Evolutionary conservation across 352 stramenopile genomes (phyloP), one percentile per base, ranked within the genome.

Genomic region (Blastocystis sp.): DNA sequence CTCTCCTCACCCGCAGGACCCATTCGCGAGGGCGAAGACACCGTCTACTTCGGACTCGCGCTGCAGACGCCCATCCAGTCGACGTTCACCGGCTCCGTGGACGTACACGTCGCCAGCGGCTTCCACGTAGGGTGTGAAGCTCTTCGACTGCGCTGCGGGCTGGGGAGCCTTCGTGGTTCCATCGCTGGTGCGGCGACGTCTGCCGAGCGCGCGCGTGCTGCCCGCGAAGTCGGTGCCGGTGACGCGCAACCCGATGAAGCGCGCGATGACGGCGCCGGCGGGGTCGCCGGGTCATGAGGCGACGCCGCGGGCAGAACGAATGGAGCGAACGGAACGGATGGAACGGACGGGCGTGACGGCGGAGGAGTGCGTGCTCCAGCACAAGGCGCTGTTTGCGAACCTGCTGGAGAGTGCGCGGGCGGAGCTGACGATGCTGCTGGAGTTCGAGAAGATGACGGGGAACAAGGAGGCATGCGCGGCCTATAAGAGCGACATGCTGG

Each of bases 291-390:
- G 21, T 24, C 27, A 36, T 14, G 18, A 16, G 53, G 9, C 36
- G 46, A n/a, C 24, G 0, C 32, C 8, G 6, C 21, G 7, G 57
- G 24, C 21, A 38, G 3, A 11, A 11, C 3, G 51, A 59, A 27
- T 3, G 11, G 57, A 67, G 24, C 18, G 24, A 67, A 21, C 54
- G 8, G 54, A 64, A 44, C n/a, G 4, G 4, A 16, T 32, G 63
- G 24, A 7, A 32, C 44, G 40, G 40, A 4, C 16, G 6, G 36
- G 61, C 24, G 9, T 29, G 3, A 63, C 69, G 49, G 27, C 63
- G 48, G 69, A 63, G 16, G 69, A 81, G 34, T 81, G 69, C 40
- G n/a, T 81, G 1, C 21, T 51, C 16, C 24, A 59, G 69, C 46
- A 81, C 14, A 81, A 81, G 36, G 40, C 63, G 29, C 14, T 65